Base-by-base conservation (phyloP, 129 eudicot genomes). In the Erigeron canadensis region DNA sequence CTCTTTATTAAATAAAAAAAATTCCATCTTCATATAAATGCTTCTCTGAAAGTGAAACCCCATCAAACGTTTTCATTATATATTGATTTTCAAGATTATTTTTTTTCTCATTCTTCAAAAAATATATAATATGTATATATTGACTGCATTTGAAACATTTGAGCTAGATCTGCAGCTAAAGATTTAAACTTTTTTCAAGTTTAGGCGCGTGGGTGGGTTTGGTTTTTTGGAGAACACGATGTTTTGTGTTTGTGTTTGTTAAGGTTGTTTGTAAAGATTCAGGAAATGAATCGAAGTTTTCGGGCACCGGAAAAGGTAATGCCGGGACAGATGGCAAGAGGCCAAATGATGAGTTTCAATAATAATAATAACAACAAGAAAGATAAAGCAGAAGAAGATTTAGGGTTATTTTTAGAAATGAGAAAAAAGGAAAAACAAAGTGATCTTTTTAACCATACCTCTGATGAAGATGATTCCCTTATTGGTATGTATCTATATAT, bases 381-480 rank as follows among this genome's bases (percentile, higher is more conserved):
- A 15, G 93, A 85, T 65, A 93, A 85, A 68, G 34, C 34, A 28
- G 98, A 93, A 50, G 98, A 93, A 11, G 98, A 93, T 72, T 80
- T 89, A 60, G 85, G 95, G 8, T 79, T 93, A 82, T 93, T 93
- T 69, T 76, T 84, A 8, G 98, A 93, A 74, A 93, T 93, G 98
- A 85, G 87, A 8, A 85, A 78, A 77, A 81, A 89, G 21, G 98
- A 93, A 59, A 93, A 86, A 80, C 95, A 92, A 74, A 81, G 87
- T 53, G 79, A 84, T 70, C 85, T 83, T 66, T 86, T 88, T 23
- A 82, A 86, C 22, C 86, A 86, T 12, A 81, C 78, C 70, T 74
- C 96, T 17, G 87, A 88, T 22, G 91, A 89, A 18, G 77, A 59
- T 40, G 94, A 86, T 28, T 28, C 34, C 2, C 34, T 28, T 28